Conservation (phyloP, 192 early-diverging fungal genomes). For the Coemansia sp. region DNA sequence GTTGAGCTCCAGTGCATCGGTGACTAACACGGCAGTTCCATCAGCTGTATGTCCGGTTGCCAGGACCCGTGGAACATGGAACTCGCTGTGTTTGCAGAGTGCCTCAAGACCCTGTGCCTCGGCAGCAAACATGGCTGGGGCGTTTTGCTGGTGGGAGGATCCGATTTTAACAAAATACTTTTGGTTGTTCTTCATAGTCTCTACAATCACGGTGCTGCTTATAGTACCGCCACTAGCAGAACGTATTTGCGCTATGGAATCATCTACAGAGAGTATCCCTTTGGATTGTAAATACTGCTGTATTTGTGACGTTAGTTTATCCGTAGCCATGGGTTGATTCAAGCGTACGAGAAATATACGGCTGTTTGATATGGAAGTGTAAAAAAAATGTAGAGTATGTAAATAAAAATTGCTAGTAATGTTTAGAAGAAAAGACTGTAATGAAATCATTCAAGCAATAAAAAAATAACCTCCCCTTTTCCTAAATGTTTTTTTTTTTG, state of each 20-base stretch:
- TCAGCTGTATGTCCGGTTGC: conserved; percentile 5
- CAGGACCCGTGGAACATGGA: conserved; percentile 21
- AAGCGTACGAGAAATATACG: too few species aligned
- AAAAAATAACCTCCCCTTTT: not conserved
- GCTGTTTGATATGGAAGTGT: not conserved
- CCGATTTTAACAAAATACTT: conserved; percentile 30
- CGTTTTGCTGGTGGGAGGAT: not conserved
- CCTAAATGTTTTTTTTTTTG: not conserved
- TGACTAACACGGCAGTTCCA: conserved; percentile 22
- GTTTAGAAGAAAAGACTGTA: not conserved
- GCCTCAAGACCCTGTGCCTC: conserved; percentile 20
- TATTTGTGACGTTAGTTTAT: not conserved
- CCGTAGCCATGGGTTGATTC: too few species aligned
- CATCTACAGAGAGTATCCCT: not conserved
- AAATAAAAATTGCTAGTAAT: not conserved
- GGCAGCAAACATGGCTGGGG: conserved; percentile 13
- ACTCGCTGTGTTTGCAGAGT: conserved; percentile 7
- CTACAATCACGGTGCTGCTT: conserved; percentile 4
- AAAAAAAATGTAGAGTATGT: not conserved
- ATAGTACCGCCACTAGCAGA: conserved; percentile 10
- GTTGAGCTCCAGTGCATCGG: conserved; percentile 13
- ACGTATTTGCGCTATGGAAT: not conserved
- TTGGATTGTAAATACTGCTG: not conserved
- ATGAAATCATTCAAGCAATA: too few species aligned
- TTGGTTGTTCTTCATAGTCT: not conserved